Evolutionary conservation across 2,329 filamentous ascomycete genomes (phyloP).

Genomic region (Aciculosporium take): DNA sequence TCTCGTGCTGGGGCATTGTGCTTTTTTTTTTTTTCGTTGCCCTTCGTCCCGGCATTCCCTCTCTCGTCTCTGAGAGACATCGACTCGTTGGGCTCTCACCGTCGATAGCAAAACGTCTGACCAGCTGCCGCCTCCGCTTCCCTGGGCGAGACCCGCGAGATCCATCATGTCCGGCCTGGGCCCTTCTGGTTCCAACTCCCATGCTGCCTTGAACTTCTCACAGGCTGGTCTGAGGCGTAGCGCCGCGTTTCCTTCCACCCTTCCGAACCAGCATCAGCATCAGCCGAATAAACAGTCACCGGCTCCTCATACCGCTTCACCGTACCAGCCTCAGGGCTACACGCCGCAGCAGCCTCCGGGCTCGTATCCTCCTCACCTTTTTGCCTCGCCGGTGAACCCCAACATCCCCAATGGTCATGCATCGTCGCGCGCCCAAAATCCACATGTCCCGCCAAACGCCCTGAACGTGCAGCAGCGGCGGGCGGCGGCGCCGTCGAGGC

Average conservation of each 20-base stretch:
- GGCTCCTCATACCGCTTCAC: conserved; percentile 38
- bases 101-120: background rate
- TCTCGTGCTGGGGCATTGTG: background rate
- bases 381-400: conserved; percentile 32
- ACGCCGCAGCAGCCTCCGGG: conserved; percentile 35
- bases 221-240: conserved; percentile 35
- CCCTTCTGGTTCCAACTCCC: conserved; percentile 35
- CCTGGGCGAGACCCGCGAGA: background rate
- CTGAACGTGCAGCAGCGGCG: conserved; percentile 31
- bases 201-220: conserved; percentile 38
- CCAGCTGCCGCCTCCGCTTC: conserved; percentile 1
- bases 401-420: conserved; percentile 30
- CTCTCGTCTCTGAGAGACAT: background rate
- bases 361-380: conserved; percentile 39
- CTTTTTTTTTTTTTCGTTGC: background rate
- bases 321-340: conserved; percentile 41
- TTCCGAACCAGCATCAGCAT: conserved; percentile 35
- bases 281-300: conserved; percentile 42
- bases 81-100: conserved; percentile 1
- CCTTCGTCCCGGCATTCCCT: background rate
- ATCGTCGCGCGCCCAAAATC: conserved; percentile 27
- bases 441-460: conserved; percentile 34
- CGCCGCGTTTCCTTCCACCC: conserved; percentile 28
- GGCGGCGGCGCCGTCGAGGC: conserved; percentile 26
- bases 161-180: conserved; percentile 35